phyloP scores from a whole-genome alignment of 176 grass and related monocot species.

The Eragrostis curvula region DNA sequence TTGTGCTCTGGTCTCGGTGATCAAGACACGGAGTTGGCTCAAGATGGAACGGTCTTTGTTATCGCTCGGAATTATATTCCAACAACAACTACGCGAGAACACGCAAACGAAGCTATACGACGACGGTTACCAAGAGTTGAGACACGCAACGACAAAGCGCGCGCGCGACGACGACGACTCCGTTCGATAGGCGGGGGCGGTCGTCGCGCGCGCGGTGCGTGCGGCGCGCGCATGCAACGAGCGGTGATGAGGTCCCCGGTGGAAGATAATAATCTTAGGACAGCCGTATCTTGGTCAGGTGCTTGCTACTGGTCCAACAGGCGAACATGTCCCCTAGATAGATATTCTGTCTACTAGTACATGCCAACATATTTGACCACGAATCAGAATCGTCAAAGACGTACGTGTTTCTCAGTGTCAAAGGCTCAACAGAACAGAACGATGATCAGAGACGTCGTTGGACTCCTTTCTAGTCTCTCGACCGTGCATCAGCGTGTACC shows the following conservation, averaged over 20 bases:
- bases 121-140: no score
- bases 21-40: not conserved
- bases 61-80: no score
- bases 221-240: not conserved
- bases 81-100: no score
- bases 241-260: not conserved
- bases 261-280: not conserved
- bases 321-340: no score
- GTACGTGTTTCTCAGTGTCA: not conserved
- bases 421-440: not conserved
- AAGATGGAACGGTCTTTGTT: not conserved
- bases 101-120: no score
- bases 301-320: not conserved
- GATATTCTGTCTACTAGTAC: no score
- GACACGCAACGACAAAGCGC: not conserved
- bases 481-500: no score
- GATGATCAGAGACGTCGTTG: no score
- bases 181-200: no score
- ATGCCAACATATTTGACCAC: not conserved
- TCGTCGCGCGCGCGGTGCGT: not conserved
- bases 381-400: no score
- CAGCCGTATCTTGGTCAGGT: not conserved
- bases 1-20: not conserved
- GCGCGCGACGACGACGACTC: not conserved
- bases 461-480: no score